Conservation (phyloP, 2,329 filamentous ascomycete species). For the Zasmidium citrigriseum region DNA sequence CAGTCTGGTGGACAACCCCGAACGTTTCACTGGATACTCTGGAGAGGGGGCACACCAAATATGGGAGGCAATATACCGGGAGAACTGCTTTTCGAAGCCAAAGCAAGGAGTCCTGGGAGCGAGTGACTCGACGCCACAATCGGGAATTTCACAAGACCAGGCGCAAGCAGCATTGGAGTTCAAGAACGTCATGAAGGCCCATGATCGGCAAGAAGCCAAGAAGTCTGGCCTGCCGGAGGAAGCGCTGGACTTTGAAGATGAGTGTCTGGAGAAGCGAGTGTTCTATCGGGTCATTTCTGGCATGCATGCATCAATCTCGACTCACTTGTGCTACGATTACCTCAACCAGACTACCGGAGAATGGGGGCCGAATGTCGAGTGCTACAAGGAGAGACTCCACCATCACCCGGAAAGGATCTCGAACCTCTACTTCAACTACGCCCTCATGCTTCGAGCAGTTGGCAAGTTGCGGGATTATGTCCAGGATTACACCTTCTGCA, state of each 20-base stretch:
- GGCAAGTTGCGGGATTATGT: conserved; percentile 86
- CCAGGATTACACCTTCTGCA: conserved; percentile 85
- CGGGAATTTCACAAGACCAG: conserved; percentile 46
- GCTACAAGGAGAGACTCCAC: conserved; percentile 86
- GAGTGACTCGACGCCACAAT: conserved; percentile 25
- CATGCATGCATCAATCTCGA: conserved; percentile 97
- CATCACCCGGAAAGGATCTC: conserved; percentile 85
- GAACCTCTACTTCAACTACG: conserved; percentile 99
- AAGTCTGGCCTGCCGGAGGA: conserved; percentile 53
- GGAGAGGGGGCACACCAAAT: conserved; percentile 84
- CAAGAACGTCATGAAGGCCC: conserved; percentile 59
- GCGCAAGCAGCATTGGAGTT: conserved; percentile 61
- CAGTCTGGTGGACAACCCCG: conserved; percentile 87
- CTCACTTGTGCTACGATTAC: conserved; percentile 94
- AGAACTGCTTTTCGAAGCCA: conserved; percentile 81
- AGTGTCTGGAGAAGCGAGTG: conserved; percentile 97
- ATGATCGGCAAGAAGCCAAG: conserved; percentile 61
- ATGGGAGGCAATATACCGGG: conserved; percentile 94
- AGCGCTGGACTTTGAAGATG: conserved; percentile 77
- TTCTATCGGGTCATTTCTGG: conserved; percentile 94
- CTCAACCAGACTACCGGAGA: conserved; percentile 91
- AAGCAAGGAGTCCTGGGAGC: conserved; percentile 24
- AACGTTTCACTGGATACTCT: conserved; percentile 91
- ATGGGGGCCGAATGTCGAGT: conserved; percentile 88
- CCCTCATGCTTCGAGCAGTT: conserved; percentile 86